These are phyloP conservation scores for Cubamyces lactineus DNA, from an alignment of 768 basidiomycete species.

Conservation along the genomic window DNA sequence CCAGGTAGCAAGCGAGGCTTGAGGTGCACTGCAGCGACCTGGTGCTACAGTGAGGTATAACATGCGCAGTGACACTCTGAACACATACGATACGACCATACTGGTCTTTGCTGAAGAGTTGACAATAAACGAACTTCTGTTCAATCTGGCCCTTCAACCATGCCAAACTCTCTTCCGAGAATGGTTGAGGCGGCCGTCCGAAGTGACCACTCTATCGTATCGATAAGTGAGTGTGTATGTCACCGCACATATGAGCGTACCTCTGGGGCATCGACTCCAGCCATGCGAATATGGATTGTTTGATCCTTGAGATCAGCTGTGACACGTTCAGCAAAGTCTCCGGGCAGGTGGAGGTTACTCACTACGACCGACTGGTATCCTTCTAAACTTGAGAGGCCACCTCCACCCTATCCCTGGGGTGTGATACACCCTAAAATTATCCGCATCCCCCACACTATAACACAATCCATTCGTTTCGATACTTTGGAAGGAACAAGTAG, in stretches of 20 bases:
- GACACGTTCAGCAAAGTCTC: not conserved
- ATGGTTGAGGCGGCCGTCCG: constrained; percentile 78
- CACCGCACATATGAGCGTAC: constrained; percentile 41
- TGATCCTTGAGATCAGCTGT: constrained; percentile 69
- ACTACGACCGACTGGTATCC: constrained; percentile 63
- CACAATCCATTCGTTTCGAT: not conserved
- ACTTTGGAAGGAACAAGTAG: not conserved
- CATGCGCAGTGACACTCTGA: not conserved
- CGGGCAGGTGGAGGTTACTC: not conserved
- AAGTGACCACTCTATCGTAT: constrained; percentile 74
- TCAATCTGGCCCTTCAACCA: constrained; percentile 67
- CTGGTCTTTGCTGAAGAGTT: constrained; percentile 77
- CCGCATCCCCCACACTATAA: constrained; percentile 78
- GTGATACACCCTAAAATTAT: constrained; percentile 89
- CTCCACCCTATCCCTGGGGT: constrained; percentile 77
- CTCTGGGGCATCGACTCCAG: constrained; percentile 94
- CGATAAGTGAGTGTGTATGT: not conserved
- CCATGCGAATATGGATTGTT: constrained; percentile 87
- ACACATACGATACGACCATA: constrained; percentile 76
- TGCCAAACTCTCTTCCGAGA: constrained; percentile 68
- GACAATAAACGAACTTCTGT: constrained; percentile 68
- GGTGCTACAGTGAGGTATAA: not conserved
- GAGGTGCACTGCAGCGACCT: constrained; percentile 72
- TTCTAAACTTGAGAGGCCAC: constrained; percentile 72
- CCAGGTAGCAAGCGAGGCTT: constrained; percentile 58